Percentiles rank a stretch among this genome's conserved stretches.
Evolutionary conservation across 2,329 filamentous ascomycete genomes (phyloP).

Genomic region (Alternaria triticimaculans): DNA sequence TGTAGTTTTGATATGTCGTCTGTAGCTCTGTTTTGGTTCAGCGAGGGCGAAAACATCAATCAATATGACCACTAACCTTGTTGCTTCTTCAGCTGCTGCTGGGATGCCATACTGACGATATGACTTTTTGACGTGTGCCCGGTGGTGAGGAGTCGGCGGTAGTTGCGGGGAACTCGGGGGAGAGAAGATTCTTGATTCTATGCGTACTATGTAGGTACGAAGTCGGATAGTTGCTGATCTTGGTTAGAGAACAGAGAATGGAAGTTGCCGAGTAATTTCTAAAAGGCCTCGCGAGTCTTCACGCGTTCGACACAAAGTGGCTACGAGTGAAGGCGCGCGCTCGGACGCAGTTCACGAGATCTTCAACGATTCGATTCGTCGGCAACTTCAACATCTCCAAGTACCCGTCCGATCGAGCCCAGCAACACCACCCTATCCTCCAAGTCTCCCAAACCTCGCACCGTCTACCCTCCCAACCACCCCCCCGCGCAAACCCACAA

Average conservation of each 20-base stretch:
- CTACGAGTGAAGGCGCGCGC: constrained; percentile 21
- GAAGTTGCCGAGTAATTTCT: background rate
- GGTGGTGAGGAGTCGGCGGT: background rate
- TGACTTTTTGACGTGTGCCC: background rate
- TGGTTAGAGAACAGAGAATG: background rate
- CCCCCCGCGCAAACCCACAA: constrained; percentile 53
- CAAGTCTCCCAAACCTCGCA: background rate
- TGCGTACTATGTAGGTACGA: background rate
- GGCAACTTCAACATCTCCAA: constrained; percentile 12
- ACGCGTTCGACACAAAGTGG: background rate
- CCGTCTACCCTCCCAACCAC: background rate
- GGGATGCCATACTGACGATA: constrained; percentile 54
- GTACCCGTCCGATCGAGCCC: background rate
- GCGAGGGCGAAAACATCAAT: background rate
- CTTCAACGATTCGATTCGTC: constrained; percentile 27
- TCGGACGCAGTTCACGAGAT: constrained; percentile 36
- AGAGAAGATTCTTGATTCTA: constrained; percentile 7
- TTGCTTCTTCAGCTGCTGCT: constrained; percentile 71
- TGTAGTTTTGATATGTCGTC: constrained; percentile 78
- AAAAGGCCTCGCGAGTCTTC: background rate
- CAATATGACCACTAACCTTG: constrained; percentile 62
- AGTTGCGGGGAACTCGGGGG: constrained; percentile 31
- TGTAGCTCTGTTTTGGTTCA: constrained; percentile 70
- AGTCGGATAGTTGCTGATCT: background rate
- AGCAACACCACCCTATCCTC: background rate